Evolutionary conservation across 1,284 basidiomycete genomes (phyloP).

Genomic region (Cryptococcus amylolentus): DNA sequence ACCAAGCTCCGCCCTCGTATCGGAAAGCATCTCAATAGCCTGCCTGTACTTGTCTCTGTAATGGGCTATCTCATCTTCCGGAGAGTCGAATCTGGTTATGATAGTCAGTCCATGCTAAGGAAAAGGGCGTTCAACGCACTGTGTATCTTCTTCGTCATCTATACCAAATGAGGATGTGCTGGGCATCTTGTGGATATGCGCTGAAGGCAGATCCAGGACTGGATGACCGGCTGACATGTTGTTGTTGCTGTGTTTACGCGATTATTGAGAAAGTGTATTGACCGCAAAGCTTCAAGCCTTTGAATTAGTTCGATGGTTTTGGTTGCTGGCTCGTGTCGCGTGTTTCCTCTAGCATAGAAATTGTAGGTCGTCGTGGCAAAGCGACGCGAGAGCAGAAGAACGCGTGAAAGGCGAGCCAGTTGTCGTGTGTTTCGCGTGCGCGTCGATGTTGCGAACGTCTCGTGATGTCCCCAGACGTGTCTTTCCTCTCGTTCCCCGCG

Average conservation of each 20-base stretch:
- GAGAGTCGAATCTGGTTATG: slow-evolving; percentile 42
- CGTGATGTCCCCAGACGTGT: too few species aligned
- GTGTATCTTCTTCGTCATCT: slow-evolving; percentile 32
- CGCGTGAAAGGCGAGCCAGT: too few species aligned
- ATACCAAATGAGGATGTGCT: slow-evolving; percentile 27
- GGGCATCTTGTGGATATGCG: slow-evolving; percentile 30
- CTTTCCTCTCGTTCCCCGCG: too few species aligned
- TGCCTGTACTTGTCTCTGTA: slow-evolving; percentile 82
- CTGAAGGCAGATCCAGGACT: slow-evolving; percentile 8
- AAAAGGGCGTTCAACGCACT: slow-evolving; percentile 19
- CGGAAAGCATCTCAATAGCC: slow-evolving; percentile 75
- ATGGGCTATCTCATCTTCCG: slow-evolving; percentile 53
- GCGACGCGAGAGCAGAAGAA: too few species aligned
- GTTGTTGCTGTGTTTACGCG: not conserved
- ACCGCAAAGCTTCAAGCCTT: too few species aligned
- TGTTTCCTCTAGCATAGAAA: too few species aligned
- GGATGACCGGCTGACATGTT: slow-evolving; percentile 15
- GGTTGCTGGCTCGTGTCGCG: too few species aligned
- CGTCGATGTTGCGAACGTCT: too few species aligned
- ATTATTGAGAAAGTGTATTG: too few species aligned
- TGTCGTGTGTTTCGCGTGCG: too few species aligned
- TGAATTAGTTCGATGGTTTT: too few species aligned
- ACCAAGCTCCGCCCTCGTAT: slow-evolving; percentile 74
- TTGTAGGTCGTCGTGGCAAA: too few species aligned
- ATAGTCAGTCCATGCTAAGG: not conserved